Evolutionary conservation across 2,329 filamentous ascomycete species (phyloP), one percentile per base, ranked within the genome.

Genomic region (Alternaria consortialis): DNA sequence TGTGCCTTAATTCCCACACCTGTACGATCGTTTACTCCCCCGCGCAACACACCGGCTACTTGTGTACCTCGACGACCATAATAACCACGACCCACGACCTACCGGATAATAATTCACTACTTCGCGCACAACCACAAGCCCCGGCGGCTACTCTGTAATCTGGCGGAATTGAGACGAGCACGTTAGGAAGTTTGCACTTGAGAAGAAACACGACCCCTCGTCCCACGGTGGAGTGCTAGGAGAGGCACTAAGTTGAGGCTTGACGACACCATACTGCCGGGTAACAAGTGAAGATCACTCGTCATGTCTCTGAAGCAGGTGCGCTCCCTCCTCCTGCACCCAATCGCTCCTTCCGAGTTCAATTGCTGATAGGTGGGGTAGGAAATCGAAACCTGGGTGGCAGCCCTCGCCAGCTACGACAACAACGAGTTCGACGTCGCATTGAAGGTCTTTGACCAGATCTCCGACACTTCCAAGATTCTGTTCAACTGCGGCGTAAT

Each of bases 331-430:
- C 48, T 53, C 58, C 56, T 56, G 60, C 44, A 29, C 27, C 29
- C 25, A 44, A 8, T 37, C 50, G 62, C 56, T 58, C 47, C 56
- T 60, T 66, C 67, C 53, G 46, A 43, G 25, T 62, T 20, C 68
- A 67, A 67, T 66, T 63, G 63, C 75, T 79, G 60, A 79, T 60
- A 40, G 42, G 56, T 37, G 58, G 59, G 58, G 58, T 63, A 97
- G 94, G 95, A 99, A 91, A 99, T 99, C 80, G 94, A 98, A 83
- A 97, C 93, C 51, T 99, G 95, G 95, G 95, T 98, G 69, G 85
- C 90, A 78, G 95, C 95, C 80, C 88, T 99, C 56, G 89, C 84
- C 72, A 90, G 90, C 77, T 99, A 99, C 83, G 95, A 99, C 82
- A 95, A 94, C 82, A 97, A 97, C 82, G 93, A 99, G 76, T 98